Conservation (phyloP, 345 rosid species). For the Brassica carinata region DNA sequence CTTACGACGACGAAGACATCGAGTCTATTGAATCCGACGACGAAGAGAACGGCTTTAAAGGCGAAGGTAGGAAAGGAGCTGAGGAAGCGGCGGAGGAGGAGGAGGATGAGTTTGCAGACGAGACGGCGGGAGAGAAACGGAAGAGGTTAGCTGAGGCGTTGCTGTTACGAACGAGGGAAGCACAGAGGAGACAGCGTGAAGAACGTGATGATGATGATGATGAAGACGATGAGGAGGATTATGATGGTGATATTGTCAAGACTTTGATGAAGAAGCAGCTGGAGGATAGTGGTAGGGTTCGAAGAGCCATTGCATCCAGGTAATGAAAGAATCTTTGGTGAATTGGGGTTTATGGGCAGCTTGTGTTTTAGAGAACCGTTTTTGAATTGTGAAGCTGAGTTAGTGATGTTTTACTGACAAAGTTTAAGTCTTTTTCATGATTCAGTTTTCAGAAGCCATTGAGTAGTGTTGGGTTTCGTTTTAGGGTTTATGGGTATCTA, state of each 20-base stretch:
- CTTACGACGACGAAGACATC: conserved; percentile 61
- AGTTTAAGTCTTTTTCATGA: conserved; percentile 10
- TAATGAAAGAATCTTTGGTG: conserved; percentile 34
- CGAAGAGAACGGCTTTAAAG: conserved; percentile 40
- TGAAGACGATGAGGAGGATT: conserved; percentile 51
- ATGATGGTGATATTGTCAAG: conserved; percentile 49
- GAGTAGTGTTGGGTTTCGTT: conserved; percentile 48
- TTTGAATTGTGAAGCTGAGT: background rate
- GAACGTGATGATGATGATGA: conserved; percentile 50
- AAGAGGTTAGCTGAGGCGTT: conserved; percentile 61
- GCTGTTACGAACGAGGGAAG: conserved; percentile 51
- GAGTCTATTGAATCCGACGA: conserved; percentile 64
- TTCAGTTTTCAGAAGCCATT: conserved; percentile 73
- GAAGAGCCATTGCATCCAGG: conserved; percentile 80
- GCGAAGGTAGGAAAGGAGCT: conserved; percentile 31
- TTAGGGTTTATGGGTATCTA: background rate
- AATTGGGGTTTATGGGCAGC: background rate
- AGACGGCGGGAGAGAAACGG: conserved; percentile 79
- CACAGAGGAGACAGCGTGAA: conserved; percentile 48
- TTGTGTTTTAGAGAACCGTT: background rate
- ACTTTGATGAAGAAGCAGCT: conserved; percentile 82
- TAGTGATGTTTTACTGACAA: conserved; percentile 9
- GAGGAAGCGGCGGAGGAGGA: conserved; percentile 33
- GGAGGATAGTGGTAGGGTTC: conserved; percentile 82
- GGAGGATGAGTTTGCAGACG: conserved; percentile 51